Conservation (phyloP, 148 eudicot genomes). For the Mesembryanthemum crystallinum region DNA sequence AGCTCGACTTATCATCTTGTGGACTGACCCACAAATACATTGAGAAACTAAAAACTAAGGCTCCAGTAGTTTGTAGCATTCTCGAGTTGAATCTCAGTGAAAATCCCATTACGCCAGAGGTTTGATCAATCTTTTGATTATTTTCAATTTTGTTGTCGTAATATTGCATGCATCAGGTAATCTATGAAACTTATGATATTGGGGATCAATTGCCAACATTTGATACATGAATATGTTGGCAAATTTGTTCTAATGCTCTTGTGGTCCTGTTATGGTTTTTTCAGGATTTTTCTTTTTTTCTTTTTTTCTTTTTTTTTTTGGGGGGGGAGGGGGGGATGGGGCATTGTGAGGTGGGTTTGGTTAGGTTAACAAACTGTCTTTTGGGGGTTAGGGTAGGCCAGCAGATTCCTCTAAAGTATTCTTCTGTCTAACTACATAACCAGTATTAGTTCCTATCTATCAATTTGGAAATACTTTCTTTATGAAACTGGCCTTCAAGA, state of each 20-base stretch:
- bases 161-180: neutral
- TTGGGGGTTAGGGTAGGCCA: too few species aligned
- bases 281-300: neutral
- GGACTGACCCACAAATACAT: constrained; percentile 56
- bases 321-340: too few species aligned
- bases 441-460: too few species aligned
- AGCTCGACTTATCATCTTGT: constrained; percentile 78
- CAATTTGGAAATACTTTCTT: neutral
- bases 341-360: too few species aligned
- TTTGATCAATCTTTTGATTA: constrained; percentile 22
- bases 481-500: neutral
- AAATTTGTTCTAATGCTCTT: too few species aligned
- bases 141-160: neutral
- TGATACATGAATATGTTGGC: neutral
- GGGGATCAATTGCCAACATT: neutral
- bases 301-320: too few species aligned
- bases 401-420: too few species aligned
- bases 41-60: constrained; percentile 35
- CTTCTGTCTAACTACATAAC: too few species aligned
- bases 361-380: too few species aligned
- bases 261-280: neutral
- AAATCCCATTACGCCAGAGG: constrained; percentile 71
- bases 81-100: constrained; percentile 75
- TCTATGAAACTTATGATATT: neutral
- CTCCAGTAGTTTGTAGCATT: constrained; percentile 46